Percentiles rank a stretch among this genome's conserved stretches.
Evolutionary conservation across 2,329 filamentous ascomycete species (phyloP).

Genomic region (Cladophialophora psammophila): DNA sequence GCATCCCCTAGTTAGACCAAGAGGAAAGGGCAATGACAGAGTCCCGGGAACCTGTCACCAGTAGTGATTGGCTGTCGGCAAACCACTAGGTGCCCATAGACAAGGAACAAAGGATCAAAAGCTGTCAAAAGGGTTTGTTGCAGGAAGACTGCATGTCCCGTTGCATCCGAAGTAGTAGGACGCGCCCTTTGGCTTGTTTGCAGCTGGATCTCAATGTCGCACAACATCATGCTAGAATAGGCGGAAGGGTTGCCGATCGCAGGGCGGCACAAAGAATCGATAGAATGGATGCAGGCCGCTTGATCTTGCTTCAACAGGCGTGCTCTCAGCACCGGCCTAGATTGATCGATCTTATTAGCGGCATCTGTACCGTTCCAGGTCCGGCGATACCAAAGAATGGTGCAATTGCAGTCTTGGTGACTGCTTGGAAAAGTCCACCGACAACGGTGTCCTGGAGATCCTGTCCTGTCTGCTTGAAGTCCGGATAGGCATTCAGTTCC

Average conservation of each 20-base stretch:
- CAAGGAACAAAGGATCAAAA: slow-evolving; percentile 6
- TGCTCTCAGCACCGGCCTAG: slow-evolving; percentile 48
- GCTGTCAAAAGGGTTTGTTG: background rate
- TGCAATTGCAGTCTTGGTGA: slow-evolving; percentile 70
- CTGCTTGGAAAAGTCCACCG: slow-evolving; percentile 76
- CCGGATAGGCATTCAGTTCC: slow-evolving; percentile 95
- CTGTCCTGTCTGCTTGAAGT: slow-evolving; percentile 89
- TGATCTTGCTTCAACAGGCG: slow-evolving; percentile 17
- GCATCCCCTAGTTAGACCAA: background rate
- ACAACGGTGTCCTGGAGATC: slow-evolving; percentile 73
- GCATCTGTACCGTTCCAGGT: slow-evolving; percentile 32
- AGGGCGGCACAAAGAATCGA: background rate
- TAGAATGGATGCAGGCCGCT: slow-evolving; percentile 1
- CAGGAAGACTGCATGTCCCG: slow-evolving; percentile 3
- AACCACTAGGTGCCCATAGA: background rate
- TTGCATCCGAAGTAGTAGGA: background rate
- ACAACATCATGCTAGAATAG: slow-evolving; percentile 1
- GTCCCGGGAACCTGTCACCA: background rate
- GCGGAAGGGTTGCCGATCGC: background rate
- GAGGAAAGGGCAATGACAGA: background rate
- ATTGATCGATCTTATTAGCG: slow-evolving; percentile 55
- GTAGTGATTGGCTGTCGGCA: background rate
- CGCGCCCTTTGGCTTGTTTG: background rate
- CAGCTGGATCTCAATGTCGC: background rate
- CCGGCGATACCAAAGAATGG: slow-evolving; percentile 66